Conservation (phyloP, 805 yeast species). For the Kuraishia ogatae region DNA sequence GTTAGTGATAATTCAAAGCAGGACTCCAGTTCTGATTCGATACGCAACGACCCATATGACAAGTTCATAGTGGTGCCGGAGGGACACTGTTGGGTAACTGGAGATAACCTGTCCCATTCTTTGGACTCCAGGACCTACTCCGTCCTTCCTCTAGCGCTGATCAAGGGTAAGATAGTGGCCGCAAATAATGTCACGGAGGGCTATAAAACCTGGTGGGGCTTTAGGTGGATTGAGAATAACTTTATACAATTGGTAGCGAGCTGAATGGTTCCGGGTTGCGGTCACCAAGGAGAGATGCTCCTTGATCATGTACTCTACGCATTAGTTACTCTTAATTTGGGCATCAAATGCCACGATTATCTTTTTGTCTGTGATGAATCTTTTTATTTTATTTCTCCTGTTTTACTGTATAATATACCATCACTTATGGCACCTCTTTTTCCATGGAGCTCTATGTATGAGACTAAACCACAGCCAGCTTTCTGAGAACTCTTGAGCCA, state of each 20-base stretch:
- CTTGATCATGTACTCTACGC: background rate
- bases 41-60: conserved; percentile 27
- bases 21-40: conserved; percentile 13
- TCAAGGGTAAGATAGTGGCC: conserved; percentile 80
- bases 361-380: background rate
- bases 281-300: background rate
- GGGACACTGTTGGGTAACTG: conserved; percentile 97
- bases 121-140: conserved; percentile 86
- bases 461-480: conserved; percentile 4
- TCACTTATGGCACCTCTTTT: background rate
- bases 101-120: conserved; percentile 84
- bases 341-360: conserved; percentile 4
- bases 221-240: conserved; percentile 46
- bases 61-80: conserved; percentile 73
- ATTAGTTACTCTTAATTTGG: conserved; percentile 9
- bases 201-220: conserved; percentile 35
- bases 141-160: conserved; percentile 81
- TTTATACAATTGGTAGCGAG: conserved; percentile 16
- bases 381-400: conserved; percentile 17
- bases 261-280: background rate
- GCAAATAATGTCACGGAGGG: conserved; percentile 46
- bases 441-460: background rate
- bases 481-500: conserved; percentile 60
- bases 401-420: background rate
- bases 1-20: background rate